A percentile compares a stretch with the other conserved stretches of the same genome.
These are phyloP conservation scores for Gillenia trifoliata DNA, from an alignment of 306 rosid genomes.

Conservation along the genomic window DNA sequence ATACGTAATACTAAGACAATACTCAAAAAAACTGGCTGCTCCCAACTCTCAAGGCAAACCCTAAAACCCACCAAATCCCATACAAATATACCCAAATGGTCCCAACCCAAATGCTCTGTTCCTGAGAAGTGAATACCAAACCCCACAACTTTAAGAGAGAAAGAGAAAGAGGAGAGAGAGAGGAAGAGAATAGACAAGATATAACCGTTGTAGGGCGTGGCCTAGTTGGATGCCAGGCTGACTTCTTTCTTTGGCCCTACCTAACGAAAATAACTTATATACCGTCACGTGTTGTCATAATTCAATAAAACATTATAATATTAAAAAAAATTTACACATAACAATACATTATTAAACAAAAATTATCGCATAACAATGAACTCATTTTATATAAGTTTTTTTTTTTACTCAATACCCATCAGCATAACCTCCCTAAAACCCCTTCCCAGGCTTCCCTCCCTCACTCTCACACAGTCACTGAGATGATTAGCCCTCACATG, in stretches of 20 bases:
- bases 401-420: too few species aligned
- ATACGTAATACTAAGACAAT: too few species aligned
- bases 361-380: too few species aligned
- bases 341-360: too few species aligned
- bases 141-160: background rate
- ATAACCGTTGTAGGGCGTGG: slow-evolving; percentile 29
- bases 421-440: background rate
- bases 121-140: too few species aligned
- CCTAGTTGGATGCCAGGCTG: slow-evolving; percentile 32
- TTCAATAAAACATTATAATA: too few species aligned
- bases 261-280: too few species aligned
- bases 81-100: background rate
- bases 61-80: background rate
- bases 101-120: background rate
- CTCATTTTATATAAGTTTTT: too few species aligned
- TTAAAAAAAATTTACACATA: too few species aligned
- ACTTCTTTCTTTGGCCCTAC: background rate
- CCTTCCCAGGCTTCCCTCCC: fast-evolving
- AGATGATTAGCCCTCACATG: slow-evolving; percentile 44
- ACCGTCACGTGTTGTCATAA: too few species aligned
- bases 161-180: background rate
- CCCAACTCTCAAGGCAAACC: background rate
- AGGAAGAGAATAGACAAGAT: slow-evolving; percentile 9
- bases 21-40: too few species aligned
- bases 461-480: background rate